Base-by-base conservation (phyloP, 306 rosid genomes). In the Lathyrus sativus region DNA sequence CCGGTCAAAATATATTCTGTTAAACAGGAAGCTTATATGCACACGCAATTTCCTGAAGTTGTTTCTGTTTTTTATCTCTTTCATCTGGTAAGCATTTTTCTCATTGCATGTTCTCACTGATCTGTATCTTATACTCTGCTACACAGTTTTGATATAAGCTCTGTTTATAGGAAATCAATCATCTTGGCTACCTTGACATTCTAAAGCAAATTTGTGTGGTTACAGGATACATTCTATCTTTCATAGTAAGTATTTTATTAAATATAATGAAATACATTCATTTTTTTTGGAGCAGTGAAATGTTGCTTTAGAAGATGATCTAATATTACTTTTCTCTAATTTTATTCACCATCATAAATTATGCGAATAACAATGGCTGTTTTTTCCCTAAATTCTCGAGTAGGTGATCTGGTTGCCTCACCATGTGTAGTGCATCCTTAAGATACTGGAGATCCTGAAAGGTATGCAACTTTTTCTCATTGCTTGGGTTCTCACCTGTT, bases 11-110 rank as follows among this genome's bases (percentile, higher is more conserved):
- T 18, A 49, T 77, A 18, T 76, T 24, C 12, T 79, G 61, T 71
- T 72, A 50, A 74, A 68, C 90, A 89, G 96, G 96, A 79, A 89
- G 79, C 79, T 81, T 92, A 70, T 92, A 86, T 71, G 85, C 88
- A n/a, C 88, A 92, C 81, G 85, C 82, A 5, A 75, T 90, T 74
- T 89, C 96, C 73, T 92, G 87, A 92, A 82, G 83, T 76, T 71
- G 71, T 76, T 67, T 76, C 3, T 45, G 15, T 35, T 65, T 70
- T 60, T 48, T 24, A 70, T 41, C 80, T 51, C 65, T 68, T 84
- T 80, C 67, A 56, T 42, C 35, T 65, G 93, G 96, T 87, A 68
- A 75, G 92, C 53, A 76, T 57, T 18, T 65, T 42, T 59, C 67
- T 67, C 29, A 35, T 13, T 31, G 6, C 35, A 17, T 68, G 49